Evolutionary conservation across 768 basidiomycete genomes (phyloP).

Genomic region (Roridomyces roridus): DNA sequence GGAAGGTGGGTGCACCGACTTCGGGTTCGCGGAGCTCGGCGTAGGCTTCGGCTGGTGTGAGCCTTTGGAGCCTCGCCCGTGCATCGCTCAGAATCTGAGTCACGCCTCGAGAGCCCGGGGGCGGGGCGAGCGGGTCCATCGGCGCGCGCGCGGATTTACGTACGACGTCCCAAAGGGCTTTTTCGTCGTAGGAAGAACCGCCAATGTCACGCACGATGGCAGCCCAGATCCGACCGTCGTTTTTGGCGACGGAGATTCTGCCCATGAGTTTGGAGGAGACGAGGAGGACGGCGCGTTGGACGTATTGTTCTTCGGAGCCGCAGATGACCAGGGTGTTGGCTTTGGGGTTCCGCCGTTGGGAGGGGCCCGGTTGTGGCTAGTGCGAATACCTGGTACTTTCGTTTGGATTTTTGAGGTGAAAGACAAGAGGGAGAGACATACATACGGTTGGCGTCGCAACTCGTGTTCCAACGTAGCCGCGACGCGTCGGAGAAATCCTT

Average conservation of each 20-base stretch:
- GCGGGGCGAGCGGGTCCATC: slow-evolving; percentile 66
- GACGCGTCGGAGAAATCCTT: slow-evolving; percentile 62
- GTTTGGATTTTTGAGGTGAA: neutral
- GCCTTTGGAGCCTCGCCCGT: slow-evolving; percentile 67
- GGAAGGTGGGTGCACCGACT: slow-evolving; percentile 65
- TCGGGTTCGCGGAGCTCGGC: slow-evolving; percentile 60
- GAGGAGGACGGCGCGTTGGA: slow-evolving; percentile 73
- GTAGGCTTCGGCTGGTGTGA: slow-evolving; percentile 65
- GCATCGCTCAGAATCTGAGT: slow-evolving; percentile 61
- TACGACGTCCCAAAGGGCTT: slow-evolving; percentile 74
- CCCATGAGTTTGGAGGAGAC: slow-evolving; percentile 74
- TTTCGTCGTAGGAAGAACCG: slow-evolving; percentile 62
- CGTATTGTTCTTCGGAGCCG: slow-evolving; percentile 58
- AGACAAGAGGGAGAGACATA: neutral
- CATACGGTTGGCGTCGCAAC: slow-evolving; percentile 48
- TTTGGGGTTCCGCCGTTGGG: slow-evolving; percentile 27
- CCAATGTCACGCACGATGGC: slow-evolving; percentile 63
- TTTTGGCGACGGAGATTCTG: slow-evolving; percentile 49
- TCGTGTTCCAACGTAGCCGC: slow-evolving; percentile 52
- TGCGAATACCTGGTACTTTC: slow-evolving; percentile 45
- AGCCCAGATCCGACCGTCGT: slow-evolving; percentile 42
- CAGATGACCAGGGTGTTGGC: slow-evolving; percentile 62
- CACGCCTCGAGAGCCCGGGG: slow-evolving; percentile 68
- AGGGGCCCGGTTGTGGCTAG: slow-evolving; percentile 55
- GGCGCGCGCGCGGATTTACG: slow-evolving; percentile 64